Evolutionary conservation across 768 basidiomycete genomes (phyloP).

Genomic region (Mycena amicta): DNA sequence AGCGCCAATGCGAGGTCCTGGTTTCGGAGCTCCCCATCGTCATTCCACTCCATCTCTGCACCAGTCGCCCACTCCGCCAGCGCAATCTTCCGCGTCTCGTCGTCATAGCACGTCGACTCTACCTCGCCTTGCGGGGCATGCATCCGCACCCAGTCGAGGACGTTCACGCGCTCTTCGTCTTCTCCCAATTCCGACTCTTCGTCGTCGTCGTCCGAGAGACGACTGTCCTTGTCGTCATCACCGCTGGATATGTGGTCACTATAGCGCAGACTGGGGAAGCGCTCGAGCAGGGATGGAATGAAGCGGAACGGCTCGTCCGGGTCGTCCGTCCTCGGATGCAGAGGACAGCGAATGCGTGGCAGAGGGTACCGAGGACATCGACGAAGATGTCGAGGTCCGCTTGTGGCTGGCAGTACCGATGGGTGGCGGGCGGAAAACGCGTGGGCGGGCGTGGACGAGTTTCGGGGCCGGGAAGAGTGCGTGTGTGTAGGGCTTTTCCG

Average conservation of each 20-base stretch:
- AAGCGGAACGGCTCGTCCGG: background rate
- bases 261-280: background rate
- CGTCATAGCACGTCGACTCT: background rate
- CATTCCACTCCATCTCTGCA: background rate
- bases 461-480: background rate
- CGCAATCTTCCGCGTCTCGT: background rate
- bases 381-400: background rate
- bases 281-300: background rate
- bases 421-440: background rate
- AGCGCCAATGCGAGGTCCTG: background rate
- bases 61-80: background rate
- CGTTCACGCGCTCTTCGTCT: background rate
- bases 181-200: background rate
- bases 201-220: background rate
- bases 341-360: background rate
- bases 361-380: background rate
- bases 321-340: background rate
- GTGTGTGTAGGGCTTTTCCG: background rate
- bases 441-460: background rate
- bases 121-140: background rate
- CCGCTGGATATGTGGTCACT: background rate
- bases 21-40: background rate
- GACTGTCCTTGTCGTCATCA: background rate
- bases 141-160: background rate
- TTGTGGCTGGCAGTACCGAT: background rate